A percentile compares a stretch with the other conserved stretches of the same genome.
phyloP scores from a whole-genome alignment of 495 filamentous ascomycete genomes.

The Staphylotrichum tortipilum region DNA sequence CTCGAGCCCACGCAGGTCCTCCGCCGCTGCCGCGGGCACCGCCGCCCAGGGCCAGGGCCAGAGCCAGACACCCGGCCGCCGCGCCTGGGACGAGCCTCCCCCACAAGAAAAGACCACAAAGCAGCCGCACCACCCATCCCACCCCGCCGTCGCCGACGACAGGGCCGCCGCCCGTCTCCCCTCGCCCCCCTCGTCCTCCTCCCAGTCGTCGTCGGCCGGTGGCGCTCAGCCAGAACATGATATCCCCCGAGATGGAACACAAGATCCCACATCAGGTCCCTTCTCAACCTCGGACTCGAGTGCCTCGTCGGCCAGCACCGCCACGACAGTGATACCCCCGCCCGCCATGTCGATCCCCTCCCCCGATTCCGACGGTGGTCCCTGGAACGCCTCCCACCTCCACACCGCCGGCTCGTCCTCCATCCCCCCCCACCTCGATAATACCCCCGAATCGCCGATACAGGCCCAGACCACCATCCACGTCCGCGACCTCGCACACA shows the following conservation, averaged over 20 bases:
- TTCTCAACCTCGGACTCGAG: slow-evolving; percentile 40
- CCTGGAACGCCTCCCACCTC: slow-evolving; percentile 14
- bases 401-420: slow-evolving; percentile 12
- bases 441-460: slow-evolving; percentile 12
- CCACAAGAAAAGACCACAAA: slow-evolving; percentile 1
- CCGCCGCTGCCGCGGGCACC: slow-evolving; percentile 17
- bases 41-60: slow-evolving; percentile 6
- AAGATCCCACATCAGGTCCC: slow-evolving; percentile 15
- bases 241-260: slow-evolving; percentile 21
- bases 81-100: slow-evolving; percentile 11
- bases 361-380: slow-evolving; percentile 46
- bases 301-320: slow-evolving; percentile 29
- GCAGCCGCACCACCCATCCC: slow-evolving; percentile 7
- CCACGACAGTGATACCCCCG: slow-evolving; percentile 21
- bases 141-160: slow-evolving; percentile 20
- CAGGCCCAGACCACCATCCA: slow-evolving; percentile 46
- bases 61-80: slow-evolving; percentile 7
- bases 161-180: slow-evolving; percentile 37
- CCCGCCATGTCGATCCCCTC: slow-evolving; percentile 43
- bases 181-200: slow-evolving; percentile 41
- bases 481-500: slow-evolving; percentile 78
- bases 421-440: slow-evolving; percentile 6
- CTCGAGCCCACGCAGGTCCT: slow-evolving; percentile 26
- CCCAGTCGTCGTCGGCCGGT: slow-evolving; percentile 28
- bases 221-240: slow-evolving; percentile 31